A percentile compares a stretch with the other conserved stretches of the same genome.
Evolutionary conservation across 2,329 filamentous ascomycete genomes (phyloP).

Genomic region (Chalara sp.): DNA sequence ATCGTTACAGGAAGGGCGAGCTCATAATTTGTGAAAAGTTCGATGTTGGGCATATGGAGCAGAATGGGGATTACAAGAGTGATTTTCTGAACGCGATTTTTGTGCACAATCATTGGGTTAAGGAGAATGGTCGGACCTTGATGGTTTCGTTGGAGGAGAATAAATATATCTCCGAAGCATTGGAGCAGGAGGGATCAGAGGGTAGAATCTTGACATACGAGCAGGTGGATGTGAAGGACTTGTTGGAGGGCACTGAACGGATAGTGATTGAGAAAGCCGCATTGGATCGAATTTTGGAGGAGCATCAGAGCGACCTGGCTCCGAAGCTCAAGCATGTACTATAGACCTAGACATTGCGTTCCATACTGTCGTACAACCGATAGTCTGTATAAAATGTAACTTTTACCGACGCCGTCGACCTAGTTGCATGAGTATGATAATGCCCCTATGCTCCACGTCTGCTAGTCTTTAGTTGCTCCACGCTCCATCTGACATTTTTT

Average conservation of each 20-base stretch:
- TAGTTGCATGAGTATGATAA: no score
- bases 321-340: slow-evolving; percentile 16
- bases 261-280: slow-evolving; percentile 82
- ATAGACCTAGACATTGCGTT: slow-evolving; percentile 12
- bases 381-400: background rate
- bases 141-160: slow-evolving; percentile 62
- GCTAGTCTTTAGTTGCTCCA: no score
- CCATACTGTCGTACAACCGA: background rate
- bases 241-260: slow-evolving; percentile 70
- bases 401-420: no score
- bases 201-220: slow-evolving; percentile 62
- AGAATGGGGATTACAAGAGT: slow-evolving; percentile 29
- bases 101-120: slow-evolving; percentile 62
- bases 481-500: no score
- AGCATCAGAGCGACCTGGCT: slow-evolving; percentile 62
- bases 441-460: no score
- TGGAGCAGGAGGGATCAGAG: slow-evolving; percentile 57
- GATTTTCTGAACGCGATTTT: slow-evolving; percentile 64
- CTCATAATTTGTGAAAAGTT: slow-evolving; percentile 66
- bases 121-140: slow-evolving; percentile 60
- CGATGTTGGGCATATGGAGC: background rate
- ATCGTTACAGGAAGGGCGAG: slow-evolving; percentile 82
- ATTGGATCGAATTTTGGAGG: slow-evolving; percentile 64
- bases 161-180: slow-evolving; percentile 57
- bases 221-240: slow-evolving; percentile 94